These are phyloP conservation scores for Magnolia officinalis DNA, from an alignment of 164 flowering plant species.

Conservation along the genomic window DNA sequence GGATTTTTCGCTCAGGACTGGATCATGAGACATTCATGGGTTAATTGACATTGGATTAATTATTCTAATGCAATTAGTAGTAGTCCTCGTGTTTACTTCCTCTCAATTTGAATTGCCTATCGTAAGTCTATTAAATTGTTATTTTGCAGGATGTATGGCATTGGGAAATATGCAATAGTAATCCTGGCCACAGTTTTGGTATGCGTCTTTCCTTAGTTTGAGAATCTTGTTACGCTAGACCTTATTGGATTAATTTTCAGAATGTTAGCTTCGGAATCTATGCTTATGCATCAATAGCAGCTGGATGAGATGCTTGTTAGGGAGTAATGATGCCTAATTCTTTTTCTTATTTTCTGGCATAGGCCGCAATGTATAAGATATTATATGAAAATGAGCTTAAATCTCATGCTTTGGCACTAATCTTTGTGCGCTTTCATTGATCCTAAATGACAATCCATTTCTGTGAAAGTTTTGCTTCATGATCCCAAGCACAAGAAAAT, in stretches of 20 bases:
- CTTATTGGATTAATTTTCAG: not conserved
- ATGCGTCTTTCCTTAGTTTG: slow-evolving; percentile 20
- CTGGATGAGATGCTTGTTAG: not conserved
- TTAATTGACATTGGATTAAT: not conserved
- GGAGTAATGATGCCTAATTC: not conserved
- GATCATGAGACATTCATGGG: not conserved
- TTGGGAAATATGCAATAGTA: slow-evolving; percentile 93
- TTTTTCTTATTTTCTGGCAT: not conserved
- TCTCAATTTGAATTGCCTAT: not conserved
- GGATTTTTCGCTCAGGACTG: not conserved
- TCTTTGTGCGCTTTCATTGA: too few species aligned
- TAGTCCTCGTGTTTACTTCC: not conserved
- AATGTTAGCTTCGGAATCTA: not conserved
- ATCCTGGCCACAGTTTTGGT: slow-evolving; percentile 99
- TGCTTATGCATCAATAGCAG: not conserved
- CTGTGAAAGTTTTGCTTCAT: too few species aligned
- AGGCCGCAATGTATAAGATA: slow-evolving; percentile 59
- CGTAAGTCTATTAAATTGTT: not conserved
- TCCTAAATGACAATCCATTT: too few species aligned
- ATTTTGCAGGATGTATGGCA: slow-evolving; percentile 92
- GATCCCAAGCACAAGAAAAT: too few species aligned
- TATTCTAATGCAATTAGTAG: not conserved
- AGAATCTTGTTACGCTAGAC: not conserved
- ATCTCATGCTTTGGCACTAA: too few species aligned
- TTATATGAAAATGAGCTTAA: too few species aligned